Conservation (phyloP, 1,284 basidiomycete species). For the Fomitopsis schrenkii region DNA sequence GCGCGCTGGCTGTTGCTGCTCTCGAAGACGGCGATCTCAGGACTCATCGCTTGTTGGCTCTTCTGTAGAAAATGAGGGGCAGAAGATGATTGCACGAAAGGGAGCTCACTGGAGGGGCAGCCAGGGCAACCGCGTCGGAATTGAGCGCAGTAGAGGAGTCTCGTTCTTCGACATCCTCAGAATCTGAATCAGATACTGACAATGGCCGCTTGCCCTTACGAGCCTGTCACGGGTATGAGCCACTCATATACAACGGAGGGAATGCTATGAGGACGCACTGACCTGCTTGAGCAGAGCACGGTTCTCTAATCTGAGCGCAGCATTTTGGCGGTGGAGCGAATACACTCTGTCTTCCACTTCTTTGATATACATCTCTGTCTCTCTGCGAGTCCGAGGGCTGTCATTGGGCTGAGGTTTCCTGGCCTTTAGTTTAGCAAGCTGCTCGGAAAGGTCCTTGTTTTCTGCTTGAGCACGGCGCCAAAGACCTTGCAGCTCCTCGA, state of each 20-base stretch:
- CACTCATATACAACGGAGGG: background rate
- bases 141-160: background rate
- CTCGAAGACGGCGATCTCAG: background rate
- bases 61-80: background rate
- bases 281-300: background rate
- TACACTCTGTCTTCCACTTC: background rate
- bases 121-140: background rate
- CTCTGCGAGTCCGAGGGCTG: background rate
- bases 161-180: background rate
- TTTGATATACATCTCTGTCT: background rate
- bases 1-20: background rate
- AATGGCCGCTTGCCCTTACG: background rate
- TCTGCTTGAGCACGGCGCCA: too few relatives aligned
- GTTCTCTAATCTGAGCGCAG: background rate
- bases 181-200: background rate
- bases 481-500: too few relatives aligned
- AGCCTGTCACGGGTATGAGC: background rate
- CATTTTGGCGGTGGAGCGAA: background rate
- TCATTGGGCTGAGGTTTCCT: background rate
- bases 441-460: background rate
- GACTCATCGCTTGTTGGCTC: background rate
- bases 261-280: background rate
- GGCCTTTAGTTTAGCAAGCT: background rate
- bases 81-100: too few relatives aligned
- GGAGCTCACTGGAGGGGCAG: background rate